Base-by-base conservation (phyloP, 768 basidiomycete genomes). In the Pulveroboletus sp. region DNA sequence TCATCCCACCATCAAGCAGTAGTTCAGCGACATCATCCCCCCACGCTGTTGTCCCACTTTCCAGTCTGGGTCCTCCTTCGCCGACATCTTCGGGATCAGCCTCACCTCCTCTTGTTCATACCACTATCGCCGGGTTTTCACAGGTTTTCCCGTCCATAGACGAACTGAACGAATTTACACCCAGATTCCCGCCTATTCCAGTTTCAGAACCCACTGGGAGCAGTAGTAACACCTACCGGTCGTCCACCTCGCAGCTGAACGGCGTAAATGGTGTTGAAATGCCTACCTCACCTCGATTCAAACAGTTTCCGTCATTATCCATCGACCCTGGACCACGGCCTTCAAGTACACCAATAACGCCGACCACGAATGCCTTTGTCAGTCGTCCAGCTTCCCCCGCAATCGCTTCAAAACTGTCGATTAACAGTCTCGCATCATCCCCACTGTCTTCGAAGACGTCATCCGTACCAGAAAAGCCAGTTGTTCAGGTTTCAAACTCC, bases 141-240 rank as follows among this genome's bases (percentile, higher is more conserved):
- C 76, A 79, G 43, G 66, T 76, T n/a, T 91, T 90, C 54, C 88
- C 88, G 0, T 77, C 87, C 8, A 86, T 91, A 57, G 81, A 86
- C 59, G 86, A 89, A 61, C 69, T 90, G 27, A 81, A 89, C 52
- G 82, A 83, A 62, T 68, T 72, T 47, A 64, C 66, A 7, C 71
- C 79, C 55, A 69, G 66, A 39, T 70, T 83, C 32, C 78, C 79
- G 27, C 71, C 80, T 8, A 72, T 77, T 14, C 76, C 79, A 5
- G 43, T 74, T 15, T 72, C 77, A n/a, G 41, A 60, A 40, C 57
- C 57, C 15, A 76, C 75, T 0, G 75, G 71, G 15, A 61, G 62
- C 27, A 68, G 63, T 52, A 52, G 33, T 26, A 32, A 39, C 8
- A 49, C 46, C 17, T 49, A 52, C 17, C 40, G 14, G 14, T 52